Conservation (phyloP, 768 basidiomycete genomes). For the Leucocoprinus sp. region DNA sequence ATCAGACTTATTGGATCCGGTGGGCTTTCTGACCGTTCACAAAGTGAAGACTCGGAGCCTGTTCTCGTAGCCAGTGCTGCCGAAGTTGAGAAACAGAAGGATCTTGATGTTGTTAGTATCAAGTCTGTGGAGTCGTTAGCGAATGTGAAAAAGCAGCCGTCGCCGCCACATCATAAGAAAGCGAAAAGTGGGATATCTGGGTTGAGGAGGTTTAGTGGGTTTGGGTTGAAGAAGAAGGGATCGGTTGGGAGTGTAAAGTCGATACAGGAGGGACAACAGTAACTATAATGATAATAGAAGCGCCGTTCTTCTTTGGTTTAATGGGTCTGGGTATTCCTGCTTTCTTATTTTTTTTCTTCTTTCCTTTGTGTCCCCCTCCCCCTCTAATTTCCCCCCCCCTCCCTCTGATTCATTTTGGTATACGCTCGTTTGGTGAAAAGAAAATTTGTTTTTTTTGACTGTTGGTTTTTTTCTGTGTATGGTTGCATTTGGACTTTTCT, state of each 20-base stretch:
- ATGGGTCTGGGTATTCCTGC: conserved; percentile 7
- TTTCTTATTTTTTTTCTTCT: neutral
- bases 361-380: neutral
- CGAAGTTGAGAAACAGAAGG: conserved; percentile 25
- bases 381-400: neutral
- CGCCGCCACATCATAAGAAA: conserved; percentile 39
- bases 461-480: neutral
- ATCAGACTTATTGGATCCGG: conserved; percentile 55
- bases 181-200: conserved; percentile 48
- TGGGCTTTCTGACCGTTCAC: conserved; percentile 27
- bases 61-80: conserved; percentile 20
- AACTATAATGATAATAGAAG: neutral
- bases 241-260: conserved; percentile 37
- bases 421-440: neutral
- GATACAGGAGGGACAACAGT: conserved; percentile 18
- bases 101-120: conserved; percentile 30
- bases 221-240: conserved; percentile 44
- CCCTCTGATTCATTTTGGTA: no score
- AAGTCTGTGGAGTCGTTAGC: conserved; percentile 26
- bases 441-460: conserved; percentile 7
- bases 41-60: conserved; percentile 16
- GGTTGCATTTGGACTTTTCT: neutral
- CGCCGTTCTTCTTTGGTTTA: conserved; percentile 2
- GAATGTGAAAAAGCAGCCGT: conserved; percentile 16
- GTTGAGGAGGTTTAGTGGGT: conserved; percentile 46